phyloP scores from a whole-genome alignment of 352 stramenopile genomes.

The Aphanomyces euteiches region DNA sequence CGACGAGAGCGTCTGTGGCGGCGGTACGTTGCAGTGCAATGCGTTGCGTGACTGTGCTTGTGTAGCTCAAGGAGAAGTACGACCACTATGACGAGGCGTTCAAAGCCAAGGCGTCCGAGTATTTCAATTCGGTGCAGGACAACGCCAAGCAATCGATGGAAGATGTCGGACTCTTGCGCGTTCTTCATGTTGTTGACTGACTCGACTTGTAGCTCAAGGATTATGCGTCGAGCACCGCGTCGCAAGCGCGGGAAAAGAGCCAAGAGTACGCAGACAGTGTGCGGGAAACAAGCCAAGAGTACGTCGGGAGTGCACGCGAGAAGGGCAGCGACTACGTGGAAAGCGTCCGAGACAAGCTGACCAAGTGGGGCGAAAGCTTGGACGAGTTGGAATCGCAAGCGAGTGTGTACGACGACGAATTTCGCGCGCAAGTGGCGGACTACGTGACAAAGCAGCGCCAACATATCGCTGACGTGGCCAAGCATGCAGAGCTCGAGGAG shows the following conservation, averaged over 20 bases:
- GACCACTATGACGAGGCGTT: not conserved
- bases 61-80: constrained; percentile 18
- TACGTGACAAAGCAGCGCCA: constrained; percentile 15
- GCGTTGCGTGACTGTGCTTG: not conserved
- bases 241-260: too few species aligned
- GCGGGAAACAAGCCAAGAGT: too few species aligned
- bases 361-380: constrained; percentile 11
- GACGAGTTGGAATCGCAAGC: constrained; percentile 12
- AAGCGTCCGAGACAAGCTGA: not conserved
- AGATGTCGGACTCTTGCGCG: not conserved
- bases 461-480: constrained; percentile 2
- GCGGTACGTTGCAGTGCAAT: too few species aligned
- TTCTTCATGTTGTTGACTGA: not conserved
- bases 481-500: not conserved
- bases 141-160: constrained; percentile 5
- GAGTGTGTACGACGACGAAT: not conserved
- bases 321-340: constrained; percentile 6
- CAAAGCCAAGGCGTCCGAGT: not conserved
- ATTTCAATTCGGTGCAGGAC: not conserved
- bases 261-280: too few species aligned
- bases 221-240: constrained; percentile 5
- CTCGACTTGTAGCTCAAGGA: constrained; percentile 5
- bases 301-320: not conserved
- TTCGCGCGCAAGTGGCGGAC: not conserved
- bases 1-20: too few species aligned